Conservation (phyloP, 2,329 filamentous ascomycete species). For the Aureobasidium subglaciale region DNA sequence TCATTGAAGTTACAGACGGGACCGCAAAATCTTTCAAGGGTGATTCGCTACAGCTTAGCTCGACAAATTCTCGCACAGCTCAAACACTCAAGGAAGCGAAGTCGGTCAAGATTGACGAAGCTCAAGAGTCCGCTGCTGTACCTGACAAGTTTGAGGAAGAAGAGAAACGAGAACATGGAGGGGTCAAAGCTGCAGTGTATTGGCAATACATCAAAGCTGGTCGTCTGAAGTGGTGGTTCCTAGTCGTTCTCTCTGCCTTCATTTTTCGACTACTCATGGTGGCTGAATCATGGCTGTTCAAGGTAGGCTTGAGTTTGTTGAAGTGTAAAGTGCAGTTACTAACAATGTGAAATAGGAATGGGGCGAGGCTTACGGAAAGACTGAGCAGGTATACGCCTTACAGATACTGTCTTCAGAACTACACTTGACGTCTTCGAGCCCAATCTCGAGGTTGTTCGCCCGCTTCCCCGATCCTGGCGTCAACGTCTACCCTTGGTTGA, state of each 20-base stretch:
- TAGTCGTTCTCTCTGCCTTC: conserved; percentile 56
- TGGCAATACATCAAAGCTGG: conserved; percentile 82
- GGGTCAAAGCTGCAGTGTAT: conserved; percentile 69
- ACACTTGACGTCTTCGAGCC: conserved; percentile 4
- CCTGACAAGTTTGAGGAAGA: conserved; percentile 75
- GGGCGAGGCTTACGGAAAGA: conserved; percentile 64
- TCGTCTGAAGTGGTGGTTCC: conserved; percentile 63
- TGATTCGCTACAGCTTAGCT: conserved; percentile 17
- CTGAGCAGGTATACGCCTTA: conserved; percentile 15
- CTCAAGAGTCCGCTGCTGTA: conserved; percentile 45
- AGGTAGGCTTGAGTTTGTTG: conserved; percentile 30
- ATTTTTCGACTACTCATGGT: conserved; percentile 59
- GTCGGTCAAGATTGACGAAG: conserved; percentile 28
- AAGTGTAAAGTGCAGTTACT: background rate
- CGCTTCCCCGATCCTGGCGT: conserved; percentile 58
- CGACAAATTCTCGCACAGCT: conserved; percentile 16
- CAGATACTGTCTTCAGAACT: background rate
- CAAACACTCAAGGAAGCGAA: conserved; percentile 23
- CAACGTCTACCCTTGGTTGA: conserved; percentile 67
- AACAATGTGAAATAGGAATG: conserved; percentile 44
- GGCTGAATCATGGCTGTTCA: conserved; percentile 70
- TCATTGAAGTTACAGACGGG: conserved; percentile 62
- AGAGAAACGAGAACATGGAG: conserved; percentile 65
- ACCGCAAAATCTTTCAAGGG: conserved; percentile 33
- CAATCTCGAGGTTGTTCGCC: conserved; percentile 31